Evolutionary conservation across 495 filamentous ascomycete species (phyloP).

Genomic region (Lophium mytilinum): DNA sequence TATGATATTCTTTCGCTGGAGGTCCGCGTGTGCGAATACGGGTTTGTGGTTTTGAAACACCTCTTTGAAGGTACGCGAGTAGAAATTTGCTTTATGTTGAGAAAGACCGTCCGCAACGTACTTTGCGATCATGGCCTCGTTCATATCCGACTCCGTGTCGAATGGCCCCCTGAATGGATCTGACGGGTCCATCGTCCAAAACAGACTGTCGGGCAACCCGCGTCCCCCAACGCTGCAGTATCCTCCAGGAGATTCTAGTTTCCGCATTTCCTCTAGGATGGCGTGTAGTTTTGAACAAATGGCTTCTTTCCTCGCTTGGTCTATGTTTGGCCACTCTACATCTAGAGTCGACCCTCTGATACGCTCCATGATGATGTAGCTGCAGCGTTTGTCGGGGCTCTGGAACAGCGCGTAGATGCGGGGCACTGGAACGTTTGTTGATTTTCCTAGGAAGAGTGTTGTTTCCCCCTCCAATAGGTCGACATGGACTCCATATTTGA

Average conservation of each 20-base stretch:
- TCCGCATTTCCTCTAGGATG: conserved; percentile 32
- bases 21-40: conserved; percentile 8
- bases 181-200: conserved; percentile 18
- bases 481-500: conserved; percentile 35
- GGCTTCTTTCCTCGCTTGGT: conserved; percentile 28
- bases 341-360: conserved; percentile 32
- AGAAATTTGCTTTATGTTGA: conserved; percentile 8
- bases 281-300: conserved; percentile 27
- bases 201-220: conserved; percentile 31
- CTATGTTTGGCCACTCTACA: conserved; percentile 29
- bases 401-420: neutral
- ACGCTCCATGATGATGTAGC: conserved; percentile 38
- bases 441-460: conserved; percentile 34
- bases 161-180: conserved; percentile 30
- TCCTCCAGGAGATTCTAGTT: conserved; percentile 32
- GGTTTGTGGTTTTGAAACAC: conserved; percentile 3
- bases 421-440: conserved; percentile 32
- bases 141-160: conserved; percentile 15
- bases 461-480: conserved; percentile 34
- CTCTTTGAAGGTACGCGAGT: conserved; percentile 2
- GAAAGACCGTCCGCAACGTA: neutral
- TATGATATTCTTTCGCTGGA: conserved; percentile 32
- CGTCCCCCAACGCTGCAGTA: conserved; percentile 33
- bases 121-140: conserved; percentile 9
- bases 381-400: neutral